Conservation (phyloP, 257 asterid genomes). For the Solanum chmielewskii region DNA sequence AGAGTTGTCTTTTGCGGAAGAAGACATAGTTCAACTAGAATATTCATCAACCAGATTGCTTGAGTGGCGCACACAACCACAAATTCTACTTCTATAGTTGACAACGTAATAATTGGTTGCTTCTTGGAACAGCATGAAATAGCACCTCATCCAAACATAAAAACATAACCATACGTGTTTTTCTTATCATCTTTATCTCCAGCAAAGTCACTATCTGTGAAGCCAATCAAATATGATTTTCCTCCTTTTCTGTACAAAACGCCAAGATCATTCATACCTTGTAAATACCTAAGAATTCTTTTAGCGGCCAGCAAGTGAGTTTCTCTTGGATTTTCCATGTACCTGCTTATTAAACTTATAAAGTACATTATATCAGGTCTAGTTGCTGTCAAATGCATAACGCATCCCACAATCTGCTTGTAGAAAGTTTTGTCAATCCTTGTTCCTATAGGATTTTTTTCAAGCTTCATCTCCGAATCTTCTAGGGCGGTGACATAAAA, state of each 20-base stretch:
- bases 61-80: background rate
- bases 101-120: too few relatives aligned
- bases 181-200: background rate
- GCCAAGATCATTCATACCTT: too few relatives aligned
- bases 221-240: too few relatives aligned
- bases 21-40: background rate
- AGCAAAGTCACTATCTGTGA: too few relatives aligned
- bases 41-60: background rate
- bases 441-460: background rate
- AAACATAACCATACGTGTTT: too few relatives aligned
- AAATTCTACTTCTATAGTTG: background rate
- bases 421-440: background rate
- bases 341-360: background rate
- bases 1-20: too few relatives aligned
- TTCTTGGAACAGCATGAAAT: background rate
- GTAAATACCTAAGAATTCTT: too few relatives aligned
- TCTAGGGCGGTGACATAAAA: too few relatives aligned
- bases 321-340: background rate
- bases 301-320: too few relatives aligned
- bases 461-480: background rate
- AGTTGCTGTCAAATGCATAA: too few relatives aligned
- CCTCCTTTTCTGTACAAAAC: too few relatives aligned
- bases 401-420: background rate
- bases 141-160: background rate
- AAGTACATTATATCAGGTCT: background rate